These are phyloP conservation scores for Carex pumila DNA, from an alignment of 176 grass and related monocot genomes.

Conservation along the genomic window DNA sequence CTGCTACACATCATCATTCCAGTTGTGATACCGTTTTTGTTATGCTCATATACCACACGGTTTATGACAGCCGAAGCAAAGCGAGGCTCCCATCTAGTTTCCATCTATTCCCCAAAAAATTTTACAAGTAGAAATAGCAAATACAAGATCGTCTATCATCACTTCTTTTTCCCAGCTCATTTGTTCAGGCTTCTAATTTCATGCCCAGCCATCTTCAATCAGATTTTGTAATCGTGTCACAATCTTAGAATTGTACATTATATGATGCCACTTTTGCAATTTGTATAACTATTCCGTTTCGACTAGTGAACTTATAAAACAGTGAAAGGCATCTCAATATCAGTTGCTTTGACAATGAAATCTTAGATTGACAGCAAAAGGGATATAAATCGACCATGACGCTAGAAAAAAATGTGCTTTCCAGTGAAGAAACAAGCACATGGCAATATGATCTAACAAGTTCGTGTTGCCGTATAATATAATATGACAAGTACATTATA, in stretches of 20 bases:
- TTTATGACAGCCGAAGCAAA: no score
- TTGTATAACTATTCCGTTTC: neutral
- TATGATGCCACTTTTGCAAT: neutral
- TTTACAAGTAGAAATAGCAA: conserved; percentile 6
- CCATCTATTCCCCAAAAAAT: no score
- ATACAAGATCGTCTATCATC: conserved; percentile 13
- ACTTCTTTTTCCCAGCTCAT: neutral
- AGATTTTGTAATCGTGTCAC: neutral
- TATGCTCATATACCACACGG: no score
- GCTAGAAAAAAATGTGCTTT: no score
- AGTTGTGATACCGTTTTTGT: no score
- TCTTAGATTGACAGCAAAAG: neutral
- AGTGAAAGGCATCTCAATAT: neutral
- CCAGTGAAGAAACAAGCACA: no score
- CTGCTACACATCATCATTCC: no score
- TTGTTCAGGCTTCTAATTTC: neutral
- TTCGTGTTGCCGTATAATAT: neutral
- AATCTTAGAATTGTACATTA: neutral
- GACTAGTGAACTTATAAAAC: neutral
- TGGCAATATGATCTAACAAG: neutral
- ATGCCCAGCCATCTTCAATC: neutral
- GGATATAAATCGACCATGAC: neutral
- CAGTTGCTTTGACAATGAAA: neutral
- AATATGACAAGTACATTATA: neutral
- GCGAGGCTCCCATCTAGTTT: no score